Base-by-base conservation (phyloP, 2,329 filamentous ascomycete genomes). In the Exophiala sp. region DNA sequence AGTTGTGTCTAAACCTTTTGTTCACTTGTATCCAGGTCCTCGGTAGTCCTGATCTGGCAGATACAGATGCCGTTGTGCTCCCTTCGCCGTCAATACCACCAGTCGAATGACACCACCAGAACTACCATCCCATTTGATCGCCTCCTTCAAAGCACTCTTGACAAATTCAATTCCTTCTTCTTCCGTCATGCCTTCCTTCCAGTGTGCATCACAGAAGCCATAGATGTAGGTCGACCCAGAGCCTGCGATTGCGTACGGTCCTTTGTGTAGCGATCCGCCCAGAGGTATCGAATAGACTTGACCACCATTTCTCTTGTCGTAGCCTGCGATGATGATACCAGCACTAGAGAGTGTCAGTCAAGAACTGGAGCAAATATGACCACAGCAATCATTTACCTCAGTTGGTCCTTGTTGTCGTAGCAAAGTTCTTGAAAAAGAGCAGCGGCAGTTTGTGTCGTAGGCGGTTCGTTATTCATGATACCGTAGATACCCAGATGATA, bases 221-320 rank as follows among this genome's bases (percentile, higher is more conserved):
- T 97, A 98, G 71, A 98, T 98, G 76, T 98, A 98, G 55, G 93
- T 97, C 62, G 91, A 97, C 35, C 93, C 93, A 16, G 91, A 97
- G 39, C 93, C 93, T 61, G 89, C 90, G 64, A 98, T 98, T 37
- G 93, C 82, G 66, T 96, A 98, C 14, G 90, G 69, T 69, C 96
- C 90, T 78, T 97, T 96, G 82, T 98, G 93, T 62, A 98, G 81
- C 43, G 93, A 97, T 49, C 93, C 93, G 62, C 93, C 93, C 34
- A 97, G 79, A 2, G 93, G 93, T 68, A 98, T 96, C 64, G 88
- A 93, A 76, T 96, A 98, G 58, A 98, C 91, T 69, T 97, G 90
- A 43, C 93, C 93, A 60, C 93, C 93, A 69, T 96, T 88, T 66
- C 88, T 83, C 66, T 88, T 83, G 68, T 98, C 93, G 80, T 90